Evolutionary conservation across 2,329 filamentous ascomycete genomes (phyloP).

Genomic region (Claviceps sp.): DNA sequence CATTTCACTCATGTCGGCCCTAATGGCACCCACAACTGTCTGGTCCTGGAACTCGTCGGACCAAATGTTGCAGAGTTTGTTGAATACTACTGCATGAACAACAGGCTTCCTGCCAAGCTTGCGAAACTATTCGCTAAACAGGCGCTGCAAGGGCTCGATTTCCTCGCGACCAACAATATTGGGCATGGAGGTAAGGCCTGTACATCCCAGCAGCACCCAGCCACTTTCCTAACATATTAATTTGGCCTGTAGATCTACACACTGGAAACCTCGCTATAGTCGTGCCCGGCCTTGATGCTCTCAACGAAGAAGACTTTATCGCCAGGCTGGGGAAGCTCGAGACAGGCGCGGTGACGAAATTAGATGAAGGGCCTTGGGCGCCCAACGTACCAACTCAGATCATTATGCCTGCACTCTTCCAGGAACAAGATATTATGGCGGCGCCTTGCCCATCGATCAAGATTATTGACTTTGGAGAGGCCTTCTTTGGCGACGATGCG

Average conservation of each 20-base stretch:
- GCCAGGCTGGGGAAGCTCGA: background rate
- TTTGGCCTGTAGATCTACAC: background rate
- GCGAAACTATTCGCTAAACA: background rate
- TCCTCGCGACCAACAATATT: background rate
- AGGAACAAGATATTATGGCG: background rate
- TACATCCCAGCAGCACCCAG: background rate
- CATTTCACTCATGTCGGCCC: background rate
- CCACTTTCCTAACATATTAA: background rate
- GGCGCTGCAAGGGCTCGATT: background rate
- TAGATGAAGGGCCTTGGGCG: background rate
- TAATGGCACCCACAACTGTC: background rate
- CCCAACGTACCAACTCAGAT: background rate
- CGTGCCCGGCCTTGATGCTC: background rate
- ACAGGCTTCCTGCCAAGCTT: background rate
- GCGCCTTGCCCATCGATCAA: background rate
- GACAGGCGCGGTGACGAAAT: background rate
- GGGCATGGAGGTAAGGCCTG: background rate
- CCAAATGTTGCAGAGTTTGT: background rate
- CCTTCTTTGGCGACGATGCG: background rate
- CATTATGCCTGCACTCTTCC: background rate
- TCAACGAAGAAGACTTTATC: too few species aligned
- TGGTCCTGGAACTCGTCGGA: background rate
- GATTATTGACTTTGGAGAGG: background rate
- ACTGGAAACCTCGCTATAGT: background rate
- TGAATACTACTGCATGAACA: background rate